A percentile compares a stretch with the other conserved stretches of the same genome.
These are phyloP conservation scores for Puccinia horiana DNA, from an alignment of 1,284 basidiomycete genomes.

Conservation along the genomic window DNA sequence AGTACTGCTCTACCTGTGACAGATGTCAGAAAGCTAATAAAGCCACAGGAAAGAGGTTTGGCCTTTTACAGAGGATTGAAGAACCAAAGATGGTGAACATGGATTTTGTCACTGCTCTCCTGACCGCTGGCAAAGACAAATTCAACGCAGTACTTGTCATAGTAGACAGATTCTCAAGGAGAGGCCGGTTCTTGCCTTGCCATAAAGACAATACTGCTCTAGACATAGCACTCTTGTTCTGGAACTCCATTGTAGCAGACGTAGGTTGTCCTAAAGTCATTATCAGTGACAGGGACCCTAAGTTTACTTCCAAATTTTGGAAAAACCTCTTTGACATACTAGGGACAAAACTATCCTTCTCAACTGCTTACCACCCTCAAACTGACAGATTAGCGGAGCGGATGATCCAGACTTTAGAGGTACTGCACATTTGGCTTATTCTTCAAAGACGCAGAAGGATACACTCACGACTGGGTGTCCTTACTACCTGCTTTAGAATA, in stretches of 20 bases:
- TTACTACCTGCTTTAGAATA: slow-evolving; percentile 5
- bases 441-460: neutral
- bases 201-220: slow-evolving; percentile 12
- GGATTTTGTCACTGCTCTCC: too few species aligned
- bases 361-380: too few species aligned
- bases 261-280: too few species aligned
- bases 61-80: neutral
- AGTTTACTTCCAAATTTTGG: too few species aligned
- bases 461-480: too few species aligned
- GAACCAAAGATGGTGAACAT: neutral
- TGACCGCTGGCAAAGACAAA: neutral
- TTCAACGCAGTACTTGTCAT: neutral
- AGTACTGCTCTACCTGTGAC: too few species aligned
- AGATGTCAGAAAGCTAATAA: neutral
- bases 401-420: neutral
- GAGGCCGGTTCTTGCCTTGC: neutral
- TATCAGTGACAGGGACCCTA: too few species aligned
- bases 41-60: neutral
- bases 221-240: too few species aligned
- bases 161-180: neutral
- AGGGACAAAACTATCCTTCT: too few species aligned
- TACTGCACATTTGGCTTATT: too few species aligned
- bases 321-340: too few species aligned
- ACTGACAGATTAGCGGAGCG: neutral
- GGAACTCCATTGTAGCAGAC: too few species aligned